phyloP scores from a whole-genome alignment of 164 flowering plant species.

The Cinnamomum micranthum region DNA sequence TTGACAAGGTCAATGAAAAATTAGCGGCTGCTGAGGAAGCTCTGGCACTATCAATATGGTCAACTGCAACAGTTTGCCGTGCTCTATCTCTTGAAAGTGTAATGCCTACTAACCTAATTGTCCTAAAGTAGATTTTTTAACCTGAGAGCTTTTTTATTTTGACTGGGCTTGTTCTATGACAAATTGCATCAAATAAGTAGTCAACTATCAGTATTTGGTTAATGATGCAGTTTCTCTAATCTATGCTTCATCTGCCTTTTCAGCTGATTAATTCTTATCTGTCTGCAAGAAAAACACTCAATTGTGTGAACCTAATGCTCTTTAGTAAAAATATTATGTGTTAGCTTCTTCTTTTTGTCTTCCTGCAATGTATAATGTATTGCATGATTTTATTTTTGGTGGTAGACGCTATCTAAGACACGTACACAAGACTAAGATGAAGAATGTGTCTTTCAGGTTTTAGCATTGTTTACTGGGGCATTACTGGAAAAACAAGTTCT shows the following conservation, averaged over 20 bases:
- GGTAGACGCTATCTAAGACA: background rate
- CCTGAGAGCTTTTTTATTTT: background rate
- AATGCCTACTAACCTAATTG: slow-evolving; percentile 18
- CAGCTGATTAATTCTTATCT: too few relatives aligned
- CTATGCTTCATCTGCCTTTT: background rate
- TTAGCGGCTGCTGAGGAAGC: slow-evolving; percentile 91
- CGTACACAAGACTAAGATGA: background rate
- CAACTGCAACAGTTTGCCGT: slow-evolving; percentile 84
- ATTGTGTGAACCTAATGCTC: background rate
- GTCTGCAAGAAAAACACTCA: too few relatives aligned
- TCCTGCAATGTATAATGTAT: background rate
- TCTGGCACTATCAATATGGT: slow-evolving; percentile 75
- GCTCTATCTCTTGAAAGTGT: slow-evolving; percentile 90
- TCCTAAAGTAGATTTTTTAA: background rate
- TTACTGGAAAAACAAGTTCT: slow-evolving; percentile 89
- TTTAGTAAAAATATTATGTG: background rate
- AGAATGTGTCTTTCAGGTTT: slow-evolving; percentile 45
- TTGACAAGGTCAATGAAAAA: slow-evolving; percentile 49
- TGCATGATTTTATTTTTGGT: background rate
- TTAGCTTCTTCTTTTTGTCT: background rate
- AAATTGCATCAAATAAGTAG: background rate
- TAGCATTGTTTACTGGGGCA: slow-evolving; percentile 69
- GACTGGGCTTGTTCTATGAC: background rate
- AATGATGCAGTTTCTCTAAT: background rate
- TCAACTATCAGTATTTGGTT: background rate